phyloP scores from a whole-genome alignment of 768 basidiomycete genomes.

The Gautieria morchelliformis region DNA sequence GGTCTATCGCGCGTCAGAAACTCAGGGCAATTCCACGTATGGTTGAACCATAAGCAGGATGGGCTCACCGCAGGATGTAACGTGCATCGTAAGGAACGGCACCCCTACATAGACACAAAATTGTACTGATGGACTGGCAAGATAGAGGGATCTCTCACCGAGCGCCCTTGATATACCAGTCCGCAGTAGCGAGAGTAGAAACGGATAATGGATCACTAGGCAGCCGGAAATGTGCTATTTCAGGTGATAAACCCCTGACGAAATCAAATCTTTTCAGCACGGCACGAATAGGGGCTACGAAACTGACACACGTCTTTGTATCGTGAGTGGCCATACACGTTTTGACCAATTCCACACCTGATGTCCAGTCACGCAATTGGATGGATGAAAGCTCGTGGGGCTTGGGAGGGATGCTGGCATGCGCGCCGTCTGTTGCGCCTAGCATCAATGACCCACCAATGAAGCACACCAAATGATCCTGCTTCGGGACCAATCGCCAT shows the following conservation, averaged over 20 bases:
- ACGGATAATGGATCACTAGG: conserved; percentile 44
- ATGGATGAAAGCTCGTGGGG: conserved; percentile 47
- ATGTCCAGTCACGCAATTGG: conserved; percentile 72
- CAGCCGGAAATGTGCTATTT: conserved; percentile 80
- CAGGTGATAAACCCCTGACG: conserved; percentile 71
- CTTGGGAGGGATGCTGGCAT: conserved; percentile 60
- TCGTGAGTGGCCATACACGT: conserved; percentile 85
- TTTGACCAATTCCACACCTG: conserved; percentile 70
- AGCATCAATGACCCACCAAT: conserved; percentile 87
- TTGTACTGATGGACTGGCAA: not conserved
- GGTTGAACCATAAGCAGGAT: not conserved
- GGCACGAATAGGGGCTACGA: not conserved
- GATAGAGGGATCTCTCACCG: conserved; percentile 10
- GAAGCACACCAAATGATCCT: conserved; percentile 96
- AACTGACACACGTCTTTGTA: conserved; percentile 58
- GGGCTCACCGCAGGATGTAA: conserved; percentile 73
- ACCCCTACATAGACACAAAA: conserved; percentile 10
- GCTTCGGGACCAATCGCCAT: conserved; percentile 77
- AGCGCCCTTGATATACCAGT: conserved; percentile 88
- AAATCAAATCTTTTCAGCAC: not conserved
- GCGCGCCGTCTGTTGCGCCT: conserved; percentile 67
- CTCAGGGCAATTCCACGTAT: not conserved
- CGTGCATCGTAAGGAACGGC: conserved; percentile 64
- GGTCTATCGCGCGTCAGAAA: conserved; percentile 39
- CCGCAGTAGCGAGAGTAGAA: conserved; percentile 36